Percentiles rank a stretch among this genome's conserved stretches.
Conservation (phyloP, 495 filamentous ascomycete species). For the Beverwykella pulmonaria region DNA sequence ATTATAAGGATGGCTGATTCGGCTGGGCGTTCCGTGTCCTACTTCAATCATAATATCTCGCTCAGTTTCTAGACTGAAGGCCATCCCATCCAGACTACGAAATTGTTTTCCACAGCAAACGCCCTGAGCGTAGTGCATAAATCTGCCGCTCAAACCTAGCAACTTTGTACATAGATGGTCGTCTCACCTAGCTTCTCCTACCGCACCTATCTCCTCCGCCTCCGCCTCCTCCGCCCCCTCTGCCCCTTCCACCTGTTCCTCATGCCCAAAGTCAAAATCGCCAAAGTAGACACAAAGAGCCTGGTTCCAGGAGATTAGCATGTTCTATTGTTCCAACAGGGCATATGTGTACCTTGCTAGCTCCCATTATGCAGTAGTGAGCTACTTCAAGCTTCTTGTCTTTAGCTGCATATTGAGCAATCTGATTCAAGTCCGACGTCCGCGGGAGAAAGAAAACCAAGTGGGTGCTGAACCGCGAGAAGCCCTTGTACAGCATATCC, state of each 20-base stretch:
- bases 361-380: conserved; percentile 89
- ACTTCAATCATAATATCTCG: no score
- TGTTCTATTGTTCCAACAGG: conserved; percentile 11
- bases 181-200: background rate
- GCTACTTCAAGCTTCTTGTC: conserved; percentile 65
- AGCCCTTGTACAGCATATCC: conserved; percentile 61
- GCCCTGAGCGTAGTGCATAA: no score
- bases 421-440: conserved; percentile 81
- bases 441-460: conserved; percentile 83
- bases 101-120: no score
- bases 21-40: no score
- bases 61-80: no score
- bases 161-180: background rate
- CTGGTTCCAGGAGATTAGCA: conserved; percentile 18
- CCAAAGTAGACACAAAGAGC: conserved; percentile 62
- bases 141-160: no score
- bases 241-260: background rate
- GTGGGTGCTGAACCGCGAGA: conserved; percentile 54
- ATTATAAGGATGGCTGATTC: no score
- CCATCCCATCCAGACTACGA: no score
- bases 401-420: conserved; percentile 64
- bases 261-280: conserved; percentile 43
- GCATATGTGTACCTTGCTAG: conserved; percentile 68
- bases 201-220: no score
- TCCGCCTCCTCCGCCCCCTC: background rate